Percentiles rank a stretch among this genome's conserved stretches.
phyloP scores from a whole-genome alignment of 495 filamentous ascomycete species.

The Lophiotrema nucula region DNA sequence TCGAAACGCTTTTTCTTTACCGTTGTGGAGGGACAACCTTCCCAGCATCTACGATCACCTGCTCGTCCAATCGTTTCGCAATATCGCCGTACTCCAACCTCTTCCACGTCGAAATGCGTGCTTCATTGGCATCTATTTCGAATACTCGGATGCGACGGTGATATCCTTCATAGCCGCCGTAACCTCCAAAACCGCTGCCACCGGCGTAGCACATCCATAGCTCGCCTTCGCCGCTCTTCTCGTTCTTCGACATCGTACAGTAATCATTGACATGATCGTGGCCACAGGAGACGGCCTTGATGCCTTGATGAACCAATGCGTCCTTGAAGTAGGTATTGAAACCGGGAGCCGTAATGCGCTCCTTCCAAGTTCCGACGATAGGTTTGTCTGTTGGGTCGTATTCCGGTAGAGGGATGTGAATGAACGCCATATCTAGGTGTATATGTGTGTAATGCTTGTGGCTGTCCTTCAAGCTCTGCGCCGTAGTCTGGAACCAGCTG shows the following conservation, averaged over 20 bases:
- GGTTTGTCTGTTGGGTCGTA: constrained; percentile 56
- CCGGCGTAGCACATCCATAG: constrained; percentile 99
- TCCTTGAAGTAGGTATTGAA: constrained; percentile 88
- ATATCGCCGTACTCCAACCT: constrained; percentile 78
- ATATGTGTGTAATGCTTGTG: constrained; percentile 75
- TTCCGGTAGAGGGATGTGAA: constrained; percentile 94
- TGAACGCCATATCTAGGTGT: constrained; percentile 95
- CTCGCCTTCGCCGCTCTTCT: constrained; percentile 53
- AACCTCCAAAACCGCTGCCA: constrained; percentile 85
- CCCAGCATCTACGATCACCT: constrained; percentile 84
- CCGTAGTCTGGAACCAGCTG: constrained; percentile 83
- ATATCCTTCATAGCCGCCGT: constrained; percentile 84
- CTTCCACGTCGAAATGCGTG: constrained; percentile 86
- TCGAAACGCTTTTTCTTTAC: too few relatives aligned
- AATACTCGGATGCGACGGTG: constrained; percentile 82
- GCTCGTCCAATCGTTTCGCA: constrained; percentile 72
- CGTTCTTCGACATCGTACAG: constrained; percentile 66
- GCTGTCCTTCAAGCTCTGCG: constrained; percentile 68
- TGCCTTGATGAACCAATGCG: constrained; percentile 77
- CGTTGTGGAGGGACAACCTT: constrained; percentile 46
- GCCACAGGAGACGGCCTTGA: constrained; percentile 84
- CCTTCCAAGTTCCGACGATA: constrained; percentile 54
- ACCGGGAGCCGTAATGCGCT: constrained; percentile 76
- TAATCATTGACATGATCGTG: constrained; percentile 98
- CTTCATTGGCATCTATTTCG: constrained; percentile 88